phyloP scores from a whole-genome alignment of 768 basidiomycete species.

The Polyporus arcularius region DNA sequence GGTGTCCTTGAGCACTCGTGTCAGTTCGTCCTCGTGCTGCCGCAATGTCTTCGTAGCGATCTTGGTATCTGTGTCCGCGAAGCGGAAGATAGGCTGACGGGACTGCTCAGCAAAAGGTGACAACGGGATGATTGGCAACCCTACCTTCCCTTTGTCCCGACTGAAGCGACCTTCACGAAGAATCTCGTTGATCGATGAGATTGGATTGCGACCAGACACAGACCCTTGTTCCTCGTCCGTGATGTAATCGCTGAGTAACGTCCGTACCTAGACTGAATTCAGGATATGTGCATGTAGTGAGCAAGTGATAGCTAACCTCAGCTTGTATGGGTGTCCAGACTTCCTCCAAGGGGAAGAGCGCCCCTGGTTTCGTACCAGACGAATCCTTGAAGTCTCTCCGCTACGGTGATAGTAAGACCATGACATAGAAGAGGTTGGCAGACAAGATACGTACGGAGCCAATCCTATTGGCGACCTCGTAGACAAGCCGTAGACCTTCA shows the following conservation, averaged over 20 bases:
- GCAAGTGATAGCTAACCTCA: conserved; percentile 59
- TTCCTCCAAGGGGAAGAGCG: conserved; percentile 82
- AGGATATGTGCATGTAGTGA: background rate
- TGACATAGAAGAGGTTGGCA: background rate
- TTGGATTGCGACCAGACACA: conserved; percentile 79
- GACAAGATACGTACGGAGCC: conserved; percentile 67
- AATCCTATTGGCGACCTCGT: conserved; percentile 88
- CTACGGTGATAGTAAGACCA: conserved; percentile 39
- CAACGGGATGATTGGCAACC: background rate
- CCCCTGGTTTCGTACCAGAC: conserved; percentile 72
- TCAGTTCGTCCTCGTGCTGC: conserved; percentile 82
- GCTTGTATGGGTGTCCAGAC: conserved; percentile 87
- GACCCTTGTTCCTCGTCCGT: conserved; percentile 88
- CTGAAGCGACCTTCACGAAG: conserved; percentile 79
- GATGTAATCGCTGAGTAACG: conserved; percentile 84
- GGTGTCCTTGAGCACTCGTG: conserved; percentile 79
- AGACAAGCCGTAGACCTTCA: conserved; percentile 87
- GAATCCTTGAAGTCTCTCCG: conserved; percentile 90
- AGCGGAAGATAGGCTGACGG: conserved; percentile 80
- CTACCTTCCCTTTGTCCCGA: conserved; percentile 80
- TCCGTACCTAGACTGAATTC: conserved; percentile 61
- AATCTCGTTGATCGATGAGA: conserved; percentile 92
- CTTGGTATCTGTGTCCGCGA: conserved; percentile 87
- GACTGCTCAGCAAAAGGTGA: background rate
- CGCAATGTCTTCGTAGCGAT: conserved; percentile 65